phyloP scores from a whole-genome alignment of 176 grass and related monocot genomes.

The Aegilops speltoides region DNA sequence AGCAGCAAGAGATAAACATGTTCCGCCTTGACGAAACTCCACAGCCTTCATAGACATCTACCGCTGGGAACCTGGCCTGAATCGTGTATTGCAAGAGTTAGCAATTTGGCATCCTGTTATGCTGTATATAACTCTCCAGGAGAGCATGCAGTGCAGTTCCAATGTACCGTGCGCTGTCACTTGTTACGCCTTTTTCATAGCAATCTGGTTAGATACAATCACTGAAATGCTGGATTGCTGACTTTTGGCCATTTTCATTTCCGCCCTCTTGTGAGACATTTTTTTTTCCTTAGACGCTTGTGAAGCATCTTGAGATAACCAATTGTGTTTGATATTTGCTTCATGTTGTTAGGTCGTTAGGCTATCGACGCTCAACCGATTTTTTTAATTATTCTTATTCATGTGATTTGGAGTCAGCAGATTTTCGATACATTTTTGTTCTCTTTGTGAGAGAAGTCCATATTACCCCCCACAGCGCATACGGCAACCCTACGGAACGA shows the following conservation, averaged over 20 bases:
- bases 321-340: constrained; percentile 2
- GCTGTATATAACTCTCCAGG: constrained; percentile 28
- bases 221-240: background rate
- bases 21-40: constrained; percentile 51
- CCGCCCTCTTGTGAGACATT: background rate
- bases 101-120: background rate
- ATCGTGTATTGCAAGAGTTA: background rate
- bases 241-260: background rate
- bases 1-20: constrained; percentile 93
- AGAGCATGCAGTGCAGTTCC: background rate
- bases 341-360: background rate
- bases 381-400: background rate
- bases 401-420: background rate
- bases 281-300: background rate
- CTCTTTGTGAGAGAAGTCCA: too few species aligned
- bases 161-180: background rate
- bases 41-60: constrained; percentile 8
- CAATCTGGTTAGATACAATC: background rate
- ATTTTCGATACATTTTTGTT: background rate
- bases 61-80: background rate
- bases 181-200: background rate
- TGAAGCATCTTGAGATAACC: background rate
- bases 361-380: background rate
- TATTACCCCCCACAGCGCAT: too few species aligned
- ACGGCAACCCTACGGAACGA: too few species aligned